A percentile compares a stretch with the other conserved stretches of the same genome.
Conservation (phyloP, 192 early-diverging fungal species). For the Entomortierella lignicola region DNA sequence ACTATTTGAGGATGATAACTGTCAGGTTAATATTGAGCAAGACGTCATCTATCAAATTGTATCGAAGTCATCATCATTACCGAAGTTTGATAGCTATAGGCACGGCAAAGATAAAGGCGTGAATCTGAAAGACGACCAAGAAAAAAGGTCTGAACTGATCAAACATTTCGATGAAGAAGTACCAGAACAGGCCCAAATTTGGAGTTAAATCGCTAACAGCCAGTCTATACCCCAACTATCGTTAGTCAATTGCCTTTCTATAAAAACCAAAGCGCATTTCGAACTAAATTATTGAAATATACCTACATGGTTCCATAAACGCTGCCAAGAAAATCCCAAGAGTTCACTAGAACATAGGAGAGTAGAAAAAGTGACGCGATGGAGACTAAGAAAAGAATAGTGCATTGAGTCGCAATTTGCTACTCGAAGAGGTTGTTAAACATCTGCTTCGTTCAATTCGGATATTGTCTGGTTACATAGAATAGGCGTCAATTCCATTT, state of each 20-base stretch:
- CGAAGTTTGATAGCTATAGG: constrained; percentile 85
- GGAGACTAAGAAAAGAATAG: constrained; percentile 52
- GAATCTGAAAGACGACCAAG: constrained; percentile 92
- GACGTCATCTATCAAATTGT: background rate
- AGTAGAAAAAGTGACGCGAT: constrained; percentile 62
- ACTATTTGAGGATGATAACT: constrained; percentile 51
- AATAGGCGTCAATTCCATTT: no score
- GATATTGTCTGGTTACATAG: no score
- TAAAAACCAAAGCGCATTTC: no score
- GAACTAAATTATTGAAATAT: background rate
- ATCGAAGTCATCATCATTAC: constrained; percentile 50
- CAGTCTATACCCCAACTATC: constrained; percentile 57
- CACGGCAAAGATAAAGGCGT: constrained; percentile 88
- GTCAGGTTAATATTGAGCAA: background rate
- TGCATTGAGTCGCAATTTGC: constrained; percentile 20
- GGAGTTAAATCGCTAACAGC: constrained; percentile 91
- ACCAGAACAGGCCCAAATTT: constrained; percentile 97
- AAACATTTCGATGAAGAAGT: constrained; percentile 99
- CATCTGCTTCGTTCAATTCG: background rate
- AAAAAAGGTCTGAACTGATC: constrained; percentile 98
- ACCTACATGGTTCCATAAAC: constrained; percentile 82
- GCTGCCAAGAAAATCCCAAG: constrained; percentile 74
- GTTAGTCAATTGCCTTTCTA: background rate
- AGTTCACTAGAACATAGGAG: constrained; percentile 70
- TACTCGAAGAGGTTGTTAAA: constrained; percentile 2